These are phyloP conservation scores for Chenopodium album DNA, from an alignment of 148 eudicot species.

Conservation along the genomic window DNA sequence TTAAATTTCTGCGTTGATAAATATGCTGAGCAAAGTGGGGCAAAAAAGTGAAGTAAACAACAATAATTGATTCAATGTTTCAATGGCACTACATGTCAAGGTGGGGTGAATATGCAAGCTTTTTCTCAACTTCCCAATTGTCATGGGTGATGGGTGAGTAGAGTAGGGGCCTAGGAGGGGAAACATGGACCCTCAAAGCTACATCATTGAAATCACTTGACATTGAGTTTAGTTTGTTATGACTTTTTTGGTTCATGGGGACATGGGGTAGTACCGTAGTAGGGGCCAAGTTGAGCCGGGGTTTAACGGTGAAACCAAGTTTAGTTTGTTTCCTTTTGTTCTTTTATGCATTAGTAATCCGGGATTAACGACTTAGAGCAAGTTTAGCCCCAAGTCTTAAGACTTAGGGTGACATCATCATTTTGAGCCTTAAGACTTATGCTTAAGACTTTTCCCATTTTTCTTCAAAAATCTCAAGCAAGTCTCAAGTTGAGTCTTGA, in stretches of 20 bases:
- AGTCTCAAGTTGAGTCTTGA: too few relatives aligned
- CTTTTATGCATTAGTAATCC: not conserved
- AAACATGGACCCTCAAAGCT: not conserved
- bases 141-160: not conserved
- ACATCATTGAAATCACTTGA: not conserved
- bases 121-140: not conserved
- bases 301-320: not conserved
- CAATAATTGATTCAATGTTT: not conserved
- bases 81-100: not conserved
- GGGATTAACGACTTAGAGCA: not conserved
- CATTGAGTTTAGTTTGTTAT: not conserved
- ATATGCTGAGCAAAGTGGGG: too few relatives aligned
- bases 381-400: too few relatives aligned
- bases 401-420: too few relatives aligned
- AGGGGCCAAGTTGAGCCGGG: conserved; percentile 1
- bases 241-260: not conserved
- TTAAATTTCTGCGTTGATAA: too few relatives aligned
- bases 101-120: not conserved
- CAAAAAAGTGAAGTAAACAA: not conserved
- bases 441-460: too few relatives aligned
- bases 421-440: too few relatives aligned
- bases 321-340: not conserved
- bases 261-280: not conserved
- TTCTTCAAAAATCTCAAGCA: too few relatives aligned
- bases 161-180: not conserved